Evolutionary conservation across 2,329 filamentous ascomycete species (phyloP), one percentile per base, ranked within the genome.

Genomic region (Cordyceps tenuipes): DNA sequence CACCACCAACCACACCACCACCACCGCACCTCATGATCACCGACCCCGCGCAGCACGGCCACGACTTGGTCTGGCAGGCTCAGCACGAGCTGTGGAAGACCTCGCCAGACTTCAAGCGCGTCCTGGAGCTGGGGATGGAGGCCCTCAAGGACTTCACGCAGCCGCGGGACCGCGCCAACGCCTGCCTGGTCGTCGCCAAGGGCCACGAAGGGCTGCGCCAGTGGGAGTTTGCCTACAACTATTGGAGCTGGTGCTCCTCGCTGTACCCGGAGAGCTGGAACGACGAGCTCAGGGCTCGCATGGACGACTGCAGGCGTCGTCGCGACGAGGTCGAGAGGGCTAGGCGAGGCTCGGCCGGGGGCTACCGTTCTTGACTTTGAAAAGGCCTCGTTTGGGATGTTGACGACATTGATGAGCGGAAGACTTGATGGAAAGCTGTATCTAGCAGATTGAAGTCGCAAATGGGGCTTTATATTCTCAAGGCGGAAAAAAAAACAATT

Each of bases 1-100:
- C 13, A 6, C 39, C 13, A 43, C 15, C 1, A 12, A 43, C 39
- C n/a, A 17, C 39, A 43, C 39, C 39, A n/a, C 15, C 13, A 43
- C 17, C 8, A 46, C 43, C n/a, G 15, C 41, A 8, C 17, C 23
- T 13, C 19, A 44, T 44, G 23, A 54, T 44, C 8, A 8, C 36
- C 9, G 21, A 54, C 39, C 21, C 36, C 15, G 3, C 15, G 2
- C 41, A 44, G 17, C 21, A 8, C 39, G 51, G 36, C 13, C 51
- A 26, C 36, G 51, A 54, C 39, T 17, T 54, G 6, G 12, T 54
- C 21, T 54, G 51, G 51, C 39, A 54, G 23, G 51, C 51, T 1
- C 51, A 54, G 51, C 8, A 54, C 23, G 51, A 54, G 39, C 51
- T 54, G 36, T 54, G 51, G 51, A 17, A 54, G 51, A 7, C 36